Conservation (phyloP, 768 basidiomycete genomes). For the Tricholoma bakamatsutake region DNA sequence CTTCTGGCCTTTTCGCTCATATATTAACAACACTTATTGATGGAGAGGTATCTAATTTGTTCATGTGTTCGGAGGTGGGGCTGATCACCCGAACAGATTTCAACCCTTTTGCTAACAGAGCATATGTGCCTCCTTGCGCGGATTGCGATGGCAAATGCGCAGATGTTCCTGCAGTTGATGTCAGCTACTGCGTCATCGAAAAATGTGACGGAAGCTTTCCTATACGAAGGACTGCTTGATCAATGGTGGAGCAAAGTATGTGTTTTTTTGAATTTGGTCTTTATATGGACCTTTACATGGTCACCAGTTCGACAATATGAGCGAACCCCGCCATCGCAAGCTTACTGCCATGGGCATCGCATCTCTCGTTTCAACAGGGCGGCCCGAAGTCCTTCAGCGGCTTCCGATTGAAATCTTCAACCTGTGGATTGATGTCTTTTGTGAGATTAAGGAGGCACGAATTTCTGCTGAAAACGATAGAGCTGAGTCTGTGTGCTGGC, state of each 20-base stretch:
- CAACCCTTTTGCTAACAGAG: conserved; percentile 51
- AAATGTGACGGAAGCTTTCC: conserved; percentile 40
- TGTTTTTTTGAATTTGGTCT: conserved; percentile 1
- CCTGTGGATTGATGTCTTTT: conserved; percentile 85
- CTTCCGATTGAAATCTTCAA: conserved; percentile 76
- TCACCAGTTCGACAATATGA: conserved; percentile 82
- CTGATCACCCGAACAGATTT: conserved; percentile 22
- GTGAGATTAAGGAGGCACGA: conserved; percentile 74
- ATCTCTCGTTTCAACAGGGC: conserved; percentile 67
- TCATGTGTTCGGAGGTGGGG: conserved; percentile 3
- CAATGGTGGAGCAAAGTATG: conserved; percentile 80
- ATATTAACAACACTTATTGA: conserved; percentile 55
- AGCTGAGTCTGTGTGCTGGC: conserved; percentile 19
- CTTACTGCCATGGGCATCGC: conserved; percentile 80
- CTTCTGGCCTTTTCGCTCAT: conserved; percentile 64
- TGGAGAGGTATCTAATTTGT: conserved; percentile 51
- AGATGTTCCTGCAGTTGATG: conserved; percentile 68
- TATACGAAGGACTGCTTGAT: conserved; percentile 66
- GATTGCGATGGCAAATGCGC: conserved; percentile 58
- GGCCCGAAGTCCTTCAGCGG: conserved; percentile 64
- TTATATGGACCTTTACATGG: not conserved
- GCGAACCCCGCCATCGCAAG: conserved; percentile 80
- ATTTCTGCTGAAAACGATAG: conserved; percentile 28
- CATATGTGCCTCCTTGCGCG: conserved; percentile 72
- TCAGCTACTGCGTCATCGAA: conserved; percentile 48